Evolutionary conservation across 2,329 filamentous ascomycete genomes (phyloP), one percentile per base, ranked within the genome.

Genomic region (Parastagonospora nodorum): DNA sequence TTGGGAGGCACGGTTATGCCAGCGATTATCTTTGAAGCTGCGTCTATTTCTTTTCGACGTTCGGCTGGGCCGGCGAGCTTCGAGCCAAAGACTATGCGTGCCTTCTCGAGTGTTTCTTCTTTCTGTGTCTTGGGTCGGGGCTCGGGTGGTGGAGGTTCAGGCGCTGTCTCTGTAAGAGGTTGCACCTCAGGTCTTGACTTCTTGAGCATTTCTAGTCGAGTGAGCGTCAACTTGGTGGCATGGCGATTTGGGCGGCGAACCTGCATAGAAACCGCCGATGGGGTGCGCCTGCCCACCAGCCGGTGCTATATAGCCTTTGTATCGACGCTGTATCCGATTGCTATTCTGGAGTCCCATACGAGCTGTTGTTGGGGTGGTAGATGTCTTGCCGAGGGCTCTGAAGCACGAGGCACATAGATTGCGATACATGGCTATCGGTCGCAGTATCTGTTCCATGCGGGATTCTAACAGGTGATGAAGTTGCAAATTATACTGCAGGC

Each of bases 1-100:
- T 84, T 84, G 0, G 92, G 92, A 2, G 94, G 94, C 4, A 97
- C 88, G 14, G 85, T 75, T 1, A 97, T 83, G 3, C 92, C 93
- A 1, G 89, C 92, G 48, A 97, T 79, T 53, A 85, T 78, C 8
- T 78, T 83, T 42, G 85, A 85, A 54, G 83, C 79, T 11, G 81
- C 77, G 10, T 84, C 77, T 31, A 85, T 81, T 38, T 84, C 80
- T 52, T 85, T 83, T 55, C 82, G 82, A 35, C 88, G 81, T 65
- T 91, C 87, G 32, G 83, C 82, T 1, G 92, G 89, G 0, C 88
- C 89, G 19, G 88, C 85, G 11, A 94, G 82, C 8, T 87, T 84
- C 7, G 89, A 89, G 15, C 92, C 91, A 67, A 99, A 97, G 29
- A 97, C 82, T 64, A 95, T 84, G 38, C 85, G 76, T 45, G 86